phyloP scores from a whole-genome alignment of 2,329 filamentous ascomycete species.

The Fusarium guadeloupense region DNA sequence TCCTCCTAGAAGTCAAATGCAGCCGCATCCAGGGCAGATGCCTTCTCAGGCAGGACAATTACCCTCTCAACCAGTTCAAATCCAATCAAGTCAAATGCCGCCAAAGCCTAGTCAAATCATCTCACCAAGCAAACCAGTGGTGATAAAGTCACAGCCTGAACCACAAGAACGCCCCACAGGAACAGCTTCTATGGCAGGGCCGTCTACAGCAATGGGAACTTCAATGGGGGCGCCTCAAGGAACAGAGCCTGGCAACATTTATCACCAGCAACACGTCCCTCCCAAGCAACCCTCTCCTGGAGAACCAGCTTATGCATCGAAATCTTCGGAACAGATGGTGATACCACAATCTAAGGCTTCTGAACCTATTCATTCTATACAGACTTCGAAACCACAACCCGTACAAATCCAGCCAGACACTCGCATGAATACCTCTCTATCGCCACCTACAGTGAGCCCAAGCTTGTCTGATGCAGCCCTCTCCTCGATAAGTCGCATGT shows the following conservation, averaged over 20 bases:
- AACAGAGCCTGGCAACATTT: neutral
- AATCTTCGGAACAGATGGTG: neutral
- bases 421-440: neutral
- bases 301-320: neutral
- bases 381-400: neutral
- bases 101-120: neutral
- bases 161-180: neutral
- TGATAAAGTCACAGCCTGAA: neutral
- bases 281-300: neutral
- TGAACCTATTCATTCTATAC: neutral
- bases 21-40: neutral
- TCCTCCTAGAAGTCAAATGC: neutral
- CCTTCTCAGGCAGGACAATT: neutral
- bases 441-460: conserved; percentile 26
- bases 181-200: neutral
- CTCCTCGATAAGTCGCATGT: conserved; percentile 26
- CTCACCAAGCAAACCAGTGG: neutral
- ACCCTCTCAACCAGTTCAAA: neutral
- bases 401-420: neutral
- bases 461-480: conserved; percentile 17
- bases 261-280: conserved; percentile 2
- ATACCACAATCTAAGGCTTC: neutral
- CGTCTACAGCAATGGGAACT: neutral
- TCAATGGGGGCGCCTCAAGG: neutral
- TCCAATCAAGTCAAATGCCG: neutral